These are phyloP conservation scores for Fusarium sp. DNA, from an alignment of 2,329 filamentous ascomycete genomes.

Conservation along the genomic window DNA sequence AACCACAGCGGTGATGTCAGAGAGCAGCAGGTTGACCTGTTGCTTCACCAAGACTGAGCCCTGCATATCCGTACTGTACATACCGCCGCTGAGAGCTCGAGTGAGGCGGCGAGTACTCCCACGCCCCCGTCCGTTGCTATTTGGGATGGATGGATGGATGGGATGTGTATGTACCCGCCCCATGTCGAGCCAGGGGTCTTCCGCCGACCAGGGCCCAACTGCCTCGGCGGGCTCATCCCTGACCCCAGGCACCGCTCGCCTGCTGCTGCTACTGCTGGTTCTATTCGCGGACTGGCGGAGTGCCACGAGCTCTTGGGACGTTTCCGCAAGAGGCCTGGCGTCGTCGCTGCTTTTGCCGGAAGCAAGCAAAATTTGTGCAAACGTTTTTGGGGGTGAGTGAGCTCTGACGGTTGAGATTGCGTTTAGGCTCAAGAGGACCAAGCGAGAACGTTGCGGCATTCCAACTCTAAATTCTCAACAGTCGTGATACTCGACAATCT, in stretches of 20 bases:
- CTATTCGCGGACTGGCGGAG: slow-evolving; percentile 20
- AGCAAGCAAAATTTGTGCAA: not conserved
- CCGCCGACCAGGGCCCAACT: slow-evolving; percentile 25
- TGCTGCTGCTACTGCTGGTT: slow-evolving; percentile 17
- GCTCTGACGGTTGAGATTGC: slow-evolving; percentile 1
- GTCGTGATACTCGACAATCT: not conserved
- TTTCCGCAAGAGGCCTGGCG: slow-evolving; percentile 5
- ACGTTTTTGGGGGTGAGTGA: not conserved
- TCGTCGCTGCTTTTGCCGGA: slow-evolving; percentile 8
- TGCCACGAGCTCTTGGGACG: slow-evolving; percentile 8
- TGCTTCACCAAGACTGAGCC: slow-evolving; percentile 19
- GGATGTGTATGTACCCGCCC: slow-evolving; percentile 13
- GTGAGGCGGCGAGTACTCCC: slow-evolving; percentile 31
- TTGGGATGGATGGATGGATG: not conserved
- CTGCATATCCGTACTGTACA: not conserved
- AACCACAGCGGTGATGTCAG: slow-evolving; percentile 42
- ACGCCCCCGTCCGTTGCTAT: slow-evolving; percentile 12
- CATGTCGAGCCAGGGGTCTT: slow-evolving; percentile 38
- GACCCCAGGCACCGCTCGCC: slow-evolving; percentile 18
- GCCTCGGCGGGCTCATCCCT: slow-evolving; percentile 29
- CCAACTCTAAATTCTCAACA: not conserved
- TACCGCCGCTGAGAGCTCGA: slow-evolving; percentile 12
- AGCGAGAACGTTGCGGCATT: not conserved
- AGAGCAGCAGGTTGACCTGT: slow-evolving; percentile 19
- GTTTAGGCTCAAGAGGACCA: not conserved